phyloP scores from a whole-genome alignment of 2,329 filamentous ascomycete species.

The Penicillium hesseltinei region DNA sequence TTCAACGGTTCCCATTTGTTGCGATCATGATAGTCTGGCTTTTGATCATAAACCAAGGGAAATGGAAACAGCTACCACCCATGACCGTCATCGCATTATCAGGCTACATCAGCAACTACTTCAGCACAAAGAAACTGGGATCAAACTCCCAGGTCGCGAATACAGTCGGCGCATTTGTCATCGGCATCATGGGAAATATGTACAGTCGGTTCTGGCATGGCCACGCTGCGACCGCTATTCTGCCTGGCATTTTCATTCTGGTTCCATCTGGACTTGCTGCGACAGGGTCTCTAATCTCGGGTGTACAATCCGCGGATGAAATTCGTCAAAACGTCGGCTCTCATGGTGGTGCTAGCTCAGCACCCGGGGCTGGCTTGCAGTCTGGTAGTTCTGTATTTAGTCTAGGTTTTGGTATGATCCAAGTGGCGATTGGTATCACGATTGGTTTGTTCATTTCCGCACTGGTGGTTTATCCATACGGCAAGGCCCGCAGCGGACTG shows the following conservation, averaged over 20 bases:
- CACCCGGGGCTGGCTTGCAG: conserved; percentile 19
- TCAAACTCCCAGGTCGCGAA: conserved; percentile 72
- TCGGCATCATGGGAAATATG: conserved; percentile 74
- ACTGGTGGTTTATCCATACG: conserved; percentile 42
- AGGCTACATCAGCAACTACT: conserved; percentile 63
- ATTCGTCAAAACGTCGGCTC: conserved; percentile 39
- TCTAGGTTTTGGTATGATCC: conserved; percentile 43
- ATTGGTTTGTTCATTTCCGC: conserved; percentile 44
- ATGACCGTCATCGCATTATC: conserved; percentile 71
- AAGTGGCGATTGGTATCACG: conserved; percentile 44
- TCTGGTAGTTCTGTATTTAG: conserved; percentile 27
- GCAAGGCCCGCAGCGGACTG: conserved; percentile 42
- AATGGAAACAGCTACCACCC: conserved; percentile 72
- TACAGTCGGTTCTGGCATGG: conserved; percentile 71
- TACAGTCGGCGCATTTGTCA: conserved; percentile 70
- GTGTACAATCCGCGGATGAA: conserved; percentile 55
- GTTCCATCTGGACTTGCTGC: conserved; percentile 60
- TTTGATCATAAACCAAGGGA: conserved; percentile 76
- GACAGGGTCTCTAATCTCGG: conserved; percentile 55
- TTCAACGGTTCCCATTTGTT: conserved; percentile 67
- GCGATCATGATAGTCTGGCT: conserved; percentile 70
- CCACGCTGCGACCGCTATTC: conserved; percentile 76
- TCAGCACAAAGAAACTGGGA: conserved; percentile 53
- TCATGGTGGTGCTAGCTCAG: conserved; percentile 6
- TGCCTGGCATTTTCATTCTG: conserved; percentile 77